Base-by-base conservation (phyloP, 345 rosid species). In the Eucalyptus fibrosa region DNA sequence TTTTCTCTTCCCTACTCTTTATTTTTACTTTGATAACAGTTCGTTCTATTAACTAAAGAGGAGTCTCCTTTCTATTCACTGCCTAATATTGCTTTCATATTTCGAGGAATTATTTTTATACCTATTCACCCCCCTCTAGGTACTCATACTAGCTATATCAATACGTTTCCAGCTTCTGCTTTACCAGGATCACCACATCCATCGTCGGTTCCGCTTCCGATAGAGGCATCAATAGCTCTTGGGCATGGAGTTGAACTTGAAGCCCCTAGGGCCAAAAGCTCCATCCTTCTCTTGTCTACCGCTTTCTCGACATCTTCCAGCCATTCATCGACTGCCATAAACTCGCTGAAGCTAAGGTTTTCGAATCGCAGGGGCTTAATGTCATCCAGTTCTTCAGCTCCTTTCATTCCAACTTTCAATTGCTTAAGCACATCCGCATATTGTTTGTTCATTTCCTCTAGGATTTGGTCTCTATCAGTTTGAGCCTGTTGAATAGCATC, bases 381-480 rank as follows among this genome's bases (percentile, higher is more conserved):
- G 17, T 9, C 81, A 69, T 93, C 89, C 34, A 17, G 13, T 87
- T 44, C 69, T 88, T 91, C 44, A 12, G 90, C 91, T n/a, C 69
- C 91, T 62, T 90, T 83, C 92, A 89, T 92, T 90, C 91, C 93
- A 24, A 90, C 49, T 45, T 91, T 85, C 60, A 89, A 88, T 90
- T 93, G 87, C 47, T 86, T 47, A 69, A 90, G 91, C 32, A 93
- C 51, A 19, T 17, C 62, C 87, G 81, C 89, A 5, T 90, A 92
- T 89, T 87, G 56, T 56, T 86, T 77, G 50, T 82, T 89, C 47
- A 90, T 89, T 21, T 40, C 55, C 5, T 88, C 87, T 30, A 81
- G 89, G 69, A 77, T 9, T 47, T 42, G 81, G n/a, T n/a, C 86
- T 86, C 50, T 21, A 34, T 62, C 89, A 51, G 45, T 56, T 49